A percentile compares a stretch with the other conserved stretches of the same genome.
These are phyloP conservation scores for Fomitopsis pinicola DNA, from an alignment of 1,284 basidiomycete species.

Conservation along the genomic window DNA sequence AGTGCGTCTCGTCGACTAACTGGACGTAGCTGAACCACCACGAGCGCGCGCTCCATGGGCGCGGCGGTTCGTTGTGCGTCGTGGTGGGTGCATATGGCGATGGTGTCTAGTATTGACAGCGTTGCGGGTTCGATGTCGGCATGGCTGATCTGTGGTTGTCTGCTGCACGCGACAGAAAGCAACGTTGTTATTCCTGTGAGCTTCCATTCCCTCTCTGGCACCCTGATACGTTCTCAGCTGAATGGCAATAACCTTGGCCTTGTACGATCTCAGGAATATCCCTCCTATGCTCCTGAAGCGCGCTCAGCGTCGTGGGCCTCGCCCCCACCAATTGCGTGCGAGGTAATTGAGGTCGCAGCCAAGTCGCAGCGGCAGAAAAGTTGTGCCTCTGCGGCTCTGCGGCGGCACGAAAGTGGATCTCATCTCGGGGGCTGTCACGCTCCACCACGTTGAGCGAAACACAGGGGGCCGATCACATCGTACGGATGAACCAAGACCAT, in stretches of 20 bases:
- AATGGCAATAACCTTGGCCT: background rate
- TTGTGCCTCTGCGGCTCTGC: background rate
- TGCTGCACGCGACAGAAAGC: background rate
- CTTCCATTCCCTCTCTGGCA: background rate
- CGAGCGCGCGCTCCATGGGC: background rate
- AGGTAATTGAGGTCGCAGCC: background rate
- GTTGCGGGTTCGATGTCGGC: background rate
- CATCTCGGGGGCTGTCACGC: background rate
- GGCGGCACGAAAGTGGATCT: background rate
- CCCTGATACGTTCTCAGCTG: background rate
- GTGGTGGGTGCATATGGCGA: background rate
- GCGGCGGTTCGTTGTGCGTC: background rate
- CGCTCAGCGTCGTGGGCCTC: too few relatives aligned
- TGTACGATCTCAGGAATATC: background rate
- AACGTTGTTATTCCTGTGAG: background rate
- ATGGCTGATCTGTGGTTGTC: background rate
- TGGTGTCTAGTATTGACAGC: background rate
- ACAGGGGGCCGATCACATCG: background rate
- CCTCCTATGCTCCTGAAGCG: background rate
- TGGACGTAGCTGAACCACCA: background rate
- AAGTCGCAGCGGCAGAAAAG: background rate
- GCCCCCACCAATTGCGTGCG: background rate
- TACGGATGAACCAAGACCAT: background rate
- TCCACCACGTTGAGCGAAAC: background rate
- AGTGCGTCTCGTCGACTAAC: background rate